Conservation (phyloP, 208 protist genomes). For the Strigomonas galati region DNA sequence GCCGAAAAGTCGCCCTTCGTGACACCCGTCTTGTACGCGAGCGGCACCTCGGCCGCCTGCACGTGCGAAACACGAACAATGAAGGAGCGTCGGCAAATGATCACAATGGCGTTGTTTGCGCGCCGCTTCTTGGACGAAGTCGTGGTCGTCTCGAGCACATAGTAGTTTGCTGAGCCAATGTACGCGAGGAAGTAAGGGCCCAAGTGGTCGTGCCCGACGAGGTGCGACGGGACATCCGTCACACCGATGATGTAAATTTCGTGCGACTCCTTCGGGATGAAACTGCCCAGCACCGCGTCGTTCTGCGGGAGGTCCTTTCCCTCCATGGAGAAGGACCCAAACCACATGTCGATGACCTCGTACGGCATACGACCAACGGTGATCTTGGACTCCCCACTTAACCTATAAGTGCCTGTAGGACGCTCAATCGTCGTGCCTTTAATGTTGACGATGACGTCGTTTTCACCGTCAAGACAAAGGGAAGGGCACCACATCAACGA, state of each 20-base stretch:
- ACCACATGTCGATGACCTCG: conserved; percentile 81
- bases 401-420: conserved; percentile 20
- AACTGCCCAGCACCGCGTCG: conserved; percentile 50
- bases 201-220: conserved; percentile 48
- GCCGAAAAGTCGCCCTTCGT: conserved; percentile 43
- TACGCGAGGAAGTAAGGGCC: conserved; percentile 52
- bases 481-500: conserved; percentile 76
- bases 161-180: conserved; percentile 41
- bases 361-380: conserved; percentile 70
- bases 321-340: conserved; percentile 70
- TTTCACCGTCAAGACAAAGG: conserved; percentile 50
- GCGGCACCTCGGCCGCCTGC: conserved; percentile 39
- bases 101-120: conserved; percentile 46
- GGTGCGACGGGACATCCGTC: conserved; percentile 40
- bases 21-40: conserved; percentile 26
- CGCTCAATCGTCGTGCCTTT: conserved; percentile 69
- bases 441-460: conserved; percentile 56
- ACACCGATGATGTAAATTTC: conserved; percentile 76
- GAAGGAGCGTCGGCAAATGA: conserved; percentile 62
- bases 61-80: conserved; percentile 62
- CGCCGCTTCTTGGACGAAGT: conserved; percentile 31
- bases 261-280: conserved; percentile 58
- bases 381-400: conserved; percentile 49
- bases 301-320: conserved; percentile 39
- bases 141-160: conserved; percentile 47